Percentiles rank a stretch among this genome's conserved stretches.
Conservation (phyloP, 805 yeast genomes). For the Ogataea haglerorum region DNA sequence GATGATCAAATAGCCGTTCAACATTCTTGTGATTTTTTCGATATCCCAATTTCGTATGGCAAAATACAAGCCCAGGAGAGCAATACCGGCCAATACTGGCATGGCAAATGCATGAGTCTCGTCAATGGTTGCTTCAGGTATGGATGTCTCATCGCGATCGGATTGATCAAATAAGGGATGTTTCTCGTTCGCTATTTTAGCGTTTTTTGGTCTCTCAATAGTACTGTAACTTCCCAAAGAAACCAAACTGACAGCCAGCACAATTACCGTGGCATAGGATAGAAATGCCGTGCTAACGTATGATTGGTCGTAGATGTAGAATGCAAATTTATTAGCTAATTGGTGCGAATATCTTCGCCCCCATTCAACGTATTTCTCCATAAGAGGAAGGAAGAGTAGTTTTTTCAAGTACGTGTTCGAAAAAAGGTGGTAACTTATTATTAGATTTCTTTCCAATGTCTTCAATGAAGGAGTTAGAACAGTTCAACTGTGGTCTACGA, state of each 20-base stretch:
- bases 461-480: slow-evolving; percentile 20
- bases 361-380: slow-evolving; percentile 6
- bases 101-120: slow-evolving; percentile 36
- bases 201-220: slow-evolving; percentile 30
- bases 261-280: slow-evolving; percentile 18
- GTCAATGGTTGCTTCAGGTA: slow-evolving; percentile 17
- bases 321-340: slow-evolving; percentile 17
- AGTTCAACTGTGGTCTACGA: slow-evolving; percentile 45
- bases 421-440: not conserved
- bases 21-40: slow-evolving; percentile 29
- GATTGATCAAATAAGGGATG: slow-evolving; percentile 42
- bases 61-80: slow-evolving; percentile 39
- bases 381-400: slow-evolving; percentile 1
- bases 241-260: slow-evolving; percentile 28
- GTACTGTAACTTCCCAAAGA: slow-evolving; percentile 36
- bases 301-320: slow-evolving; percentile 19
- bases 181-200: slow-evolving; percentile 30
- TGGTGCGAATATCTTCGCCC: slow-evolving; percentile 2
- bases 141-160: slow-evolving; percentile 32
- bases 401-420: slow-evolving; percentile 10
- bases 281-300: slow-evolving; percentile 16
- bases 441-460: slow-evolving; percentile 1
- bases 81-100: slow-evolving; percentile 43
- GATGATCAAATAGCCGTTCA: slow-evolving; percentile 36
- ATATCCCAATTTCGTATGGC: slow-evolving; percentile 33